A percentile compares a stretch with the other conserved stretches of the same genome.
Evolutionary conservation across 352 stramenopile genomes (phyloP).

Genomic region (Pythium utonaiense): DNA sequence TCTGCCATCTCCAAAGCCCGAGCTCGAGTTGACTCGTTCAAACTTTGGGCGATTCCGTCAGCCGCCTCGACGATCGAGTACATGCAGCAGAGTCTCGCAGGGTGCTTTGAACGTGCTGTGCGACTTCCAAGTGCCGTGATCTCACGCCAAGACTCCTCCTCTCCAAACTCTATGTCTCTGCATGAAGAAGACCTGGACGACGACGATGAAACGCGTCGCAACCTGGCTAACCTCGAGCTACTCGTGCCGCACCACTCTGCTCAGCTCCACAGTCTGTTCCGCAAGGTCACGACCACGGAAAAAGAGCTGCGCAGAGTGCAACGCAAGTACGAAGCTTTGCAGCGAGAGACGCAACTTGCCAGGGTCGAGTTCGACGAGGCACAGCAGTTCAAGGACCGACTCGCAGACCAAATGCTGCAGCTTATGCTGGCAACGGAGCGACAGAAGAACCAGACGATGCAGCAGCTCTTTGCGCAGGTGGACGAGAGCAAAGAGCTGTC

Average conservation of each 20-base stretch:
- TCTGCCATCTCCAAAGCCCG: slow-evolving; percentile 23
- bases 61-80: slow-evolving; percentile 39
- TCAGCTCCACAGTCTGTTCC: slow-evolving; percentile 45
- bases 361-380: slow-evolving; percentile 68
- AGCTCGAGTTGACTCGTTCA: slow-evolving; percentile 11
- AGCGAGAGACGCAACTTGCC: slow-evolving; percentile 50
- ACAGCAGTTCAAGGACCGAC: slow-evolving; percentile 68
- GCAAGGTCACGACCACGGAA: slow-evolving; percentile 43
- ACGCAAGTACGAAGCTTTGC: slow-evolving; percentile 32
- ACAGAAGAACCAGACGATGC: slow-evolving; percentile 72
- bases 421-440: slow-evolving; percentile 62
- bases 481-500: slow-evolving; percentile 19
- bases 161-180: slow-evolving; percentile 19
- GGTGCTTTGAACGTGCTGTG: slow-evolving; percentile 55
- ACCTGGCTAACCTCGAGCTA: slow-evolving; percentile 58
- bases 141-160: slow-evolving; percentile 14
- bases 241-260: slow-evolving; percentile 54
- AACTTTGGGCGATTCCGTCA: slow-evolving; percentile 5
- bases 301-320: slow-evolving; percentile 34
- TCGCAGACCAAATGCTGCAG: slow-evolving; percentile 75
- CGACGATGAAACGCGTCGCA: slow-evolving; percentile 36
- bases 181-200: slow-evolving; percentile 38
- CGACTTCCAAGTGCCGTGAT: slow-evolving; percentile 21
- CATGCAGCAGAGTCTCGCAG: slow-evolving; percentile 53
- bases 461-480: slow-evolving; percentile 67